Evolutionary conservation across 1,139 yeast species (phyloP).

Genomic region (Candida labiduridarum): DNA sequence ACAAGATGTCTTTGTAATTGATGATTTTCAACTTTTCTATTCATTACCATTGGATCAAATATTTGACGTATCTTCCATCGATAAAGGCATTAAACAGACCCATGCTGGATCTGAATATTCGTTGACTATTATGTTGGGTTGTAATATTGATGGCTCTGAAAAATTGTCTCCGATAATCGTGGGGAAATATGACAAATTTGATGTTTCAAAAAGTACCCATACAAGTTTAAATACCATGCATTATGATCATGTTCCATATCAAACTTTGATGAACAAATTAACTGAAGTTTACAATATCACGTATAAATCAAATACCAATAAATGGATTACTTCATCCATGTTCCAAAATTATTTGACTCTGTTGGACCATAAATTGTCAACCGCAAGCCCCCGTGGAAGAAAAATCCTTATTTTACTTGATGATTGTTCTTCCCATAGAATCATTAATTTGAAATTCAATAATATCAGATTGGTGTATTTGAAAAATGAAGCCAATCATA

Average conservation of each 20-base stretch:
- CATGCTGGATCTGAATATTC: conserved; percentile 55
- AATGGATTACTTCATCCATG: conserved; percentile 67
- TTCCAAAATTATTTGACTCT: conserved; percentile 64
- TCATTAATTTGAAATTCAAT: conserved; percentile 56
- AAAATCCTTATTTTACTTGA: conserved; percentile 59
- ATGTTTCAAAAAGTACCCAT: conserved; percentile 37
- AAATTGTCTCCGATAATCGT: conserved; percentile 62
- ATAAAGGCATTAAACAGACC: conserved; percentile 47
- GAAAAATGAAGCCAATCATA: conserved; percentile 44
- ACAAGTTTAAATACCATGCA: conserved; percentile 32
- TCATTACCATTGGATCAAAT: conserved; percentile 63
- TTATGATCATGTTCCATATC: conserved; percentile 21
- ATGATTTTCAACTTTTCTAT: conserved; percentile 63
- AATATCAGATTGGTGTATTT: conserved; percentile 51
- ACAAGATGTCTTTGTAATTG: conserved; percentile 59
- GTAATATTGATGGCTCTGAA: conserved; percentile 65
- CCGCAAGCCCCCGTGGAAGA: conserved; percentile 37
- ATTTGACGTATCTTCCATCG: conserved; percentile 50
- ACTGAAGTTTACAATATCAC: conserved; percentile 54
- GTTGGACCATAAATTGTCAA: conserved; percentile 55
- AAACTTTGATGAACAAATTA: conserved; percentile 45
- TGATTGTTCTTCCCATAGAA: conserved; percentile 66
- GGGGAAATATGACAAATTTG: conserved; percentile 61
- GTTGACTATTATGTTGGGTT: conserved; percentile 62
- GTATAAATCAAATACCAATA: conserved; percentile 62